Conservation (phyloP, 768 basidiomycete species). For the Russula lepida region DNA sequence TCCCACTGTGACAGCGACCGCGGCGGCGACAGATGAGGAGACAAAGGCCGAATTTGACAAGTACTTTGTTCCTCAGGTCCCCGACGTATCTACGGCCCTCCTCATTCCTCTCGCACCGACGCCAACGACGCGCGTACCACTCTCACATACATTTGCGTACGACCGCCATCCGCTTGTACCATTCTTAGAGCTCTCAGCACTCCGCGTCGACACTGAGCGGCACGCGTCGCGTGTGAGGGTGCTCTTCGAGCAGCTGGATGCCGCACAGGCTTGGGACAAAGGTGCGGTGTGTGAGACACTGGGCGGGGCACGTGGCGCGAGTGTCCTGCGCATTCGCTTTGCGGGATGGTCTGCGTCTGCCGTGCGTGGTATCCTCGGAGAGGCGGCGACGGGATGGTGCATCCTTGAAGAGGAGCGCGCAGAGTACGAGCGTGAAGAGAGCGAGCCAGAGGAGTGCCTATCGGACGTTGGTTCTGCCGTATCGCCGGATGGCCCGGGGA, state of each 20-base stretch:
- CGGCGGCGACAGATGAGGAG: conserved; percentile 7
- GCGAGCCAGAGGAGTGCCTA: conserved; percentile 21
- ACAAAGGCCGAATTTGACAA: conserved; percentile 40
- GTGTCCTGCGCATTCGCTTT: conserved; percentile 60
- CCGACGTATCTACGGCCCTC: conserved; percentile 52
- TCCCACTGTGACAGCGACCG: neutral
- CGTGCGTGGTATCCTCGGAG: conserved; percentile 61
- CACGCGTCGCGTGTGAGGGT: conserved; percentile 60
- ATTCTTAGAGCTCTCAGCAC: conserved; percentile 39
- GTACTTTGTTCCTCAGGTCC: conserved; percentile 46
- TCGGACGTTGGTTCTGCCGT: conserved; percentile 22
- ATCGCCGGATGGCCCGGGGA: neutral
- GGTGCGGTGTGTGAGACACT: conserved; percentile 56
- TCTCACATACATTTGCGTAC: conserved; percentile 29
- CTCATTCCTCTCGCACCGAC: conserved; percentile 73
- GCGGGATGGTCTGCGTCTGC: conserved; percentile 61
- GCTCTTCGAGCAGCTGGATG: conserved; percentile 64
- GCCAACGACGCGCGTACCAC: conserved; percentile 55
- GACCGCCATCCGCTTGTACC: conserved; percentile 40
- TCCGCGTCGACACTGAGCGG: conserved; percentile 44
- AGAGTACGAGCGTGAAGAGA: neutral
- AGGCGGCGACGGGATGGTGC: conserved; percentile 70
- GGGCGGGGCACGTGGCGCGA: conserved; percentile 53
- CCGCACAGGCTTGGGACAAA: conserved; percentile 56
- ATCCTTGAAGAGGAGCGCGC: conserved; percentile 47